Conservation (phyloP, 805 yeast genomes). For the Lipomyces oligophaga region DNA sequence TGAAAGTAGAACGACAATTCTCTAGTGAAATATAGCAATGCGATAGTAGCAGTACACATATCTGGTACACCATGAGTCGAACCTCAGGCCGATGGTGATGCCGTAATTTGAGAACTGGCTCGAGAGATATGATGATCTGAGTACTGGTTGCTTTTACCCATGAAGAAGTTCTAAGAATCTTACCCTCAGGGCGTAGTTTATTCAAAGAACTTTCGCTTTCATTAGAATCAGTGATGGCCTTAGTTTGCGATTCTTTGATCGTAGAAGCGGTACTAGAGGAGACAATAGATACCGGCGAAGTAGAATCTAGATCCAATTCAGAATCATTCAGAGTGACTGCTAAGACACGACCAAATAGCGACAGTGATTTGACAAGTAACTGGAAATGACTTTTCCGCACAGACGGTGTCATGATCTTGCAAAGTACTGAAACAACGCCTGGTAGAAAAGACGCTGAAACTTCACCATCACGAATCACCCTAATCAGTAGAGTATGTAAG, state of each 20-base stretch:
- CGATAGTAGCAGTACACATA: constrained; percentile 37
- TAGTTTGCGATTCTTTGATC: too few relatives aligned
- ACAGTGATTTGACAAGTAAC: constrained; percentile 26
- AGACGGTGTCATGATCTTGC: constrained; percentile 31
- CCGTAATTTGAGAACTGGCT: constrained; percentile 36
- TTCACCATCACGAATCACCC: constrained; percentile 30
- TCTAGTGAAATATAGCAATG: constrained; percentile 40
- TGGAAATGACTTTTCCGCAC: constrained; percentile 29
- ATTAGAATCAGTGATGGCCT: constrained; percentile 1
- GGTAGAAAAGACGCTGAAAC: constrained; percentile 35
- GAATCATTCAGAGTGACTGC: constrained; percentile 3
- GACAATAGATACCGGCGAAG: too few relatives aligned
- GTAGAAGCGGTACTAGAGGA: too few relatives aligned
- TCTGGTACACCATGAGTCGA: constrained; percentile 34
- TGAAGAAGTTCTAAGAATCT: constrained; percentile 43
- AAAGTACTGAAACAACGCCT: constrained; percentile 35
- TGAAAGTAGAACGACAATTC: constrained; percentile 38
- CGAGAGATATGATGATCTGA: constrained; percentile 49
- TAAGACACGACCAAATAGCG: constrained; percentile 19
- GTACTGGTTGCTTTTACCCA: constrained; percentile 56
- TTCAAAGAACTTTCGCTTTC: neutral
- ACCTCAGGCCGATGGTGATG: constrained; percentile 39
- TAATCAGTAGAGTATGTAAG: constrained; percentile 36
- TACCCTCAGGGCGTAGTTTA: neutral
- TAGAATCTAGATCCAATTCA: neutral